These are phyloP conservation scores for Colletotrichum ledebouriae DNA, from an alignment of 2,329 filamentous ascomycete genomes.

Conservation along the genomic window DNA sequence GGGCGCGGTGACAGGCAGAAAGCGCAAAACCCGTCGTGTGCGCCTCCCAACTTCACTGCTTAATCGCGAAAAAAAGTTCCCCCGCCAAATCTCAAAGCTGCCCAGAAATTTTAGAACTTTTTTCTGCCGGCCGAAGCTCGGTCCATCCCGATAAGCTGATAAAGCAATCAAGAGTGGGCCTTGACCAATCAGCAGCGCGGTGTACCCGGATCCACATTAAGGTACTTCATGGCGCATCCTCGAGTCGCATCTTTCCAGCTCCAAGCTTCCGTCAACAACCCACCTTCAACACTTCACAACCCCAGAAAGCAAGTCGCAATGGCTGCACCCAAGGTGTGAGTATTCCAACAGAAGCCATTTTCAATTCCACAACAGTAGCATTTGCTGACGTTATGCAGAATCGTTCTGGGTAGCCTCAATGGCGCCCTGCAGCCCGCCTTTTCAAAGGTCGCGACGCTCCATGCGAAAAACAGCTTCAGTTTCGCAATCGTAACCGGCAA, in stretches of 20 bases:
- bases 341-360: not conserved
- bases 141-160: conserved; percentile 43
- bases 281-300: not conserved
- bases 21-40: conserved; percentile 36
- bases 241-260: conserved; percentile 34
- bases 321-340: conserved; percentile 65
- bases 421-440: conserved; percentile 83
- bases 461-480: conserved; percentile 88
- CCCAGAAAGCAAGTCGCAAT: conserved; percentile 49
- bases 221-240: conserved; percentile 33
- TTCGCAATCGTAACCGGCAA: conserved; percentile 89
- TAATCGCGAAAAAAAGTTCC: conserved; percentile 42
- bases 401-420: conserved; percentile 86
- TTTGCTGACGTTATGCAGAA: conserved; percentile 59
- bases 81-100: conserved; percentile 32
- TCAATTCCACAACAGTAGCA: not conserved
- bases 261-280: conserved; percentile 32
- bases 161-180: conserved; percentile 21
- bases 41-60: conserved; percentile 43
- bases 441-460: conserved; percentile 82
- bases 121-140: conserved; percentile 38
- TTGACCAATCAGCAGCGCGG: not conserved
- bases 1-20: conserved; percentile 45
- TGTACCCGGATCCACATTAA: conserved; percentile 29
- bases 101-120: conserved; percentile 45